phyloP scores from a whole-genome alignment of 78 protist species.

The Anaeramoeba flamelloides region DNA sequence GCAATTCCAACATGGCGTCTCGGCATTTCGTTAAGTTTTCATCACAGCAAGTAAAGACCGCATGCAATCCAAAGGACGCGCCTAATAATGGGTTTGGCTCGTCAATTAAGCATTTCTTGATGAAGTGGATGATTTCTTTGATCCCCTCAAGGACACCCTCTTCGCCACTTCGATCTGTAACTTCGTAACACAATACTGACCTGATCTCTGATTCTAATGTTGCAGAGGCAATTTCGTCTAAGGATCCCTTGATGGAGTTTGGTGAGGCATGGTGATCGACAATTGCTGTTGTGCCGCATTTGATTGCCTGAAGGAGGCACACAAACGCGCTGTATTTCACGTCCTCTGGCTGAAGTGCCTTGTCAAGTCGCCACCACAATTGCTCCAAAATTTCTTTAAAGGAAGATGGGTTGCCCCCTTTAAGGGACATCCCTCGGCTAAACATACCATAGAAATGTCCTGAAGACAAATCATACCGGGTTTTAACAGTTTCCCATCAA shows the following conservation, averaged over 20 bases:
- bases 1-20: too few species aligned
- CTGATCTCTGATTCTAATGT: slow-evolving; percentile 15
- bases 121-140: slow-evolving; percentile 13
- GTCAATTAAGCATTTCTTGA: not conserved
- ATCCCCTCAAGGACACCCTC: slow-evolving; percentile 10
- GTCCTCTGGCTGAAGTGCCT: slow-evolving; percentile 15
- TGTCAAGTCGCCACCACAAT: slow-evolving; percentile 35
- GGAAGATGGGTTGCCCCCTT: slow-evolving; percentile 15
- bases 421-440: slow-evolving; percentile 24
- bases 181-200: slow-evolving; percentile 16
- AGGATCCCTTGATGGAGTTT: slow-evolving; percentile 5
- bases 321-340: slow-evolving; percentile 8
- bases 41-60: slow-evolving; percentile 13
- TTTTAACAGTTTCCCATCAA: too few species aligned
- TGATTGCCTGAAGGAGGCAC: slow-evolving; percentile 6
- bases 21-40: not conserved
- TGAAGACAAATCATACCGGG: slow-evolving; percentile 26
- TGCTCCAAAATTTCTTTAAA: slow-evolving; percentile 21
- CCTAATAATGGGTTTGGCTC: not conserved
- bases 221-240: slow-evolving; percentile 23
- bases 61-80: slow-evolving; percentile 22
- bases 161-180: slow-evolving; percentile 22
- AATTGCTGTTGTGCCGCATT: slow-evolving; percentile 24
- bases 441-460: slow-evolving; percentile 28
- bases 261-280: slow-evolving; percentile 32